Evolutionary conservation across 306 rosid genomes (phyloP).

Genomic region (Ormosia emarginata): DNA sequence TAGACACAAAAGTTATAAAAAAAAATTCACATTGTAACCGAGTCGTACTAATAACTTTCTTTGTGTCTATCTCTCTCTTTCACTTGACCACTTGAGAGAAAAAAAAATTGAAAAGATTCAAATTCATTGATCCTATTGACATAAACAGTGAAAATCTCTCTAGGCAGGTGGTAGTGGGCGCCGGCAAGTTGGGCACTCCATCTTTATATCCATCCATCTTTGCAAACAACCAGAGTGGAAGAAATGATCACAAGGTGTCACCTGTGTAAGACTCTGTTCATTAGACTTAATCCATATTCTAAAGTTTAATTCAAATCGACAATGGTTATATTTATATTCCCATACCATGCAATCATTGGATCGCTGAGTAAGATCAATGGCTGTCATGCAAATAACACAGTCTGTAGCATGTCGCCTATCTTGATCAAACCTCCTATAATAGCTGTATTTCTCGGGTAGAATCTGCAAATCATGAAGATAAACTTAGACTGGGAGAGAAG

Average conservation of each 20-base stretch:
- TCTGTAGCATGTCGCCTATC: slow-evolving; percentile 53
- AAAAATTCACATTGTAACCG: too few relatives aligned
- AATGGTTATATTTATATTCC: neutral
- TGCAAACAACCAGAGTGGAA: slow-evolving; percentile 93
- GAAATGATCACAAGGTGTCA: slow-evolving; percentile 96
- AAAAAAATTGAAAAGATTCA: too few relatives aligned
- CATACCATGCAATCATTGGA: slow-evolving; percentile 84
- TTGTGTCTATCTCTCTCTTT: too few relatives aligned
- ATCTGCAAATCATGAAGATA: slow-evolving; percentile 50
- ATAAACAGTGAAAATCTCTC: slow-evolving; percentile 25
- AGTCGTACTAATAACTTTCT: too few relatives aligned
- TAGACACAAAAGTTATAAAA: too few relatives aligned
- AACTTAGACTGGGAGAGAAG: slow-evolving; percentile 1
- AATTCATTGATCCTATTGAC: slow-evolving; percentile 48
- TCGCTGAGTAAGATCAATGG: slow-evolving; percentile 60
- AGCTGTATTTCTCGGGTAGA: slow-evolving; percentile 94
- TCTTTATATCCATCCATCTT: slow-evolving; percentile 99
- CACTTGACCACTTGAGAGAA: too few relatives aligned
- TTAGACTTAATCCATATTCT: slow-evolving; percentile 9
- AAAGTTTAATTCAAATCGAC: neutral
- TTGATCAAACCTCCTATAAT: slow-evolving; percentile 66
- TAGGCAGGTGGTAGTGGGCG: slow-evolving; percentile 79
- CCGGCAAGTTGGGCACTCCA: slow-evolving; percentile 99
- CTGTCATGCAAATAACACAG: slow-evolving; percentile 96
- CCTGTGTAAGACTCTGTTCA: slow-evolving; percentile 43